Evolutionary conservation across 768 basidiomycete species (phyloP).

Genomic region (Kwoniella dejecticola): DNA sequence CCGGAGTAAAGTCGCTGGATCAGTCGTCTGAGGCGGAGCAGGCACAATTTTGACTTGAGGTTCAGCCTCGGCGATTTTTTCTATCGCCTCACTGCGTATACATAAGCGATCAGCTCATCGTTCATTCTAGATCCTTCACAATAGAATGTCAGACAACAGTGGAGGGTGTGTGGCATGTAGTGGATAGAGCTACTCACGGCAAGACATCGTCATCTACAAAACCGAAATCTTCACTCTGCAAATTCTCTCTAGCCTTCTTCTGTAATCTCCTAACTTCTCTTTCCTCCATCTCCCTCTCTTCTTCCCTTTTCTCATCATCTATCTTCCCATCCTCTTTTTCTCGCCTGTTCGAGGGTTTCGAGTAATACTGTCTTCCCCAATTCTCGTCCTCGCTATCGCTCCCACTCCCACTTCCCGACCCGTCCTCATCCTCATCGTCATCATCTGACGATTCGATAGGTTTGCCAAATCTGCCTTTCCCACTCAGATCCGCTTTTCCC

Average conservation of each 20-base stretch:
- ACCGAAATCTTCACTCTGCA: constrained; percentile 76
- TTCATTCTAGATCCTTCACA: background rate
- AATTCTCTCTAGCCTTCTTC: constrained; percentile 67
- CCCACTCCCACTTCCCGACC: constrained; percentile 18
- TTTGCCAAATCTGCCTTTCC: constrained; percentile 55
- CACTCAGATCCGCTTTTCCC: constrained; percentile 29
- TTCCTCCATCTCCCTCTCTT: constrained; percentile 83
- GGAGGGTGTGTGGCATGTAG: background rate
- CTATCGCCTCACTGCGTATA: too few relatives aligned
- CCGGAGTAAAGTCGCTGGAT: constrained; percentile 37
- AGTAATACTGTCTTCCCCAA: constrained; percentile 87
- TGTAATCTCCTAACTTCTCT: constrained; percentile 82
- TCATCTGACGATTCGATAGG: constrained; percentile 37
- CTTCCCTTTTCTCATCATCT: constrained; percentile 83
- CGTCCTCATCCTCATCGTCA: constrained; percentile 25
- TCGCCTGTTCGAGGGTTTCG: constrained; percentile 56
- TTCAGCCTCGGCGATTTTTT: constrained; percentile 3
- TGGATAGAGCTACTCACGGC: constrained; percentile 6
- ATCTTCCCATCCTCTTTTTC: constrained; percentile 58
- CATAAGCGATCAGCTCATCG: background rate
- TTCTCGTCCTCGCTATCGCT: constrained; percentile 61
- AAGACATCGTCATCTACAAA: constrained; percentile 61
- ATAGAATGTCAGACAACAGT: background rate
- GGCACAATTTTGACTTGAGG: constrained; percentile 9
- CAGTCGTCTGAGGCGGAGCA: constrained; percentile 35